phyloP scores from a whole-genome alignment of 2,329 filamentous ascomycete genomes.

The Alternaria sp. region DNA sequence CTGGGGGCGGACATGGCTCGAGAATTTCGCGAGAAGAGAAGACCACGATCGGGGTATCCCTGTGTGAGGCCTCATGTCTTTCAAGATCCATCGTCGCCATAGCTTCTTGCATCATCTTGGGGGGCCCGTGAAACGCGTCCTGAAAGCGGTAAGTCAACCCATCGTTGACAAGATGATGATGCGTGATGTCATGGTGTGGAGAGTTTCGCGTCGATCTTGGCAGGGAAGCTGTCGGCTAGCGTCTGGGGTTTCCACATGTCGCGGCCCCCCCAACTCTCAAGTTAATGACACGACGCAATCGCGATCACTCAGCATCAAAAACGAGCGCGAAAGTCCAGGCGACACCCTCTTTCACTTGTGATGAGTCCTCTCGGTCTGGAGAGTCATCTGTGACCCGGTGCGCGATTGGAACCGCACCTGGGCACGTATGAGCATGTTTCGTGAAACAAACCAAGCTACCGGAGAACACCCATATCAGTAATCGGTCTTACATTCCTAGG shows the following conservation, averaged over 20 bases:
- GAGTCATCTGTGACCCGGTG: neutral
- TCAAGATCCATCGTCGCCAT: neutral
- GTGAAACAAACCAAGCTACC: neutral
- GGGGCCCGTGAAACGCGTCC: neutral
- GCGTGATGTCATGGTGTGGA: neutral
- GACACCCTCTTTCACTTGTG: neutral
- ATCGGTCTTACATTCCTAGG: neutral
- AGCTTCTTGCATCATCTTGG: neutral
- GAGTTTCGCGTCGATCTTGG: neutral
- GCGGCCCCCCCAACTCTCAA: neutral
- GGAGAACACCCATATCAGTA: neutral
- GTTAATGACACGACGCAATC: neutral
- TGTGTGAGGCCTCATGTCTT: neutral
- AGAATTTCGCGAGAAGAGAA: neutral
- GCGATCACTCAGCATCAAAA: neutral
- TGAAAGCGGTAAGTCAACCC: neutral
- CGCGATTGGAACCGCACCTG: neutral
- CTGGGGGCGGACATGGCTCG: neutral
- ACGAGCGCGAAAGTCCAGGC: neutral
- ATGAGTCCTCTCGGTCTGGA: neutral
- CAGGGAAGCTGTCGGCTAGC: neutral
- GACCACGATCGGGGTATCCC: neutral
- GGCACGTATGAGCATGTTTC: neutral
- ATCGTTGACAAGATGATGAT: neutral
- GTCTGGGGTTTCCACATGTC: neutral